Conservation (phyloP, 441 rosid species). For the Bocquillonia castaneifolia region DNA sequence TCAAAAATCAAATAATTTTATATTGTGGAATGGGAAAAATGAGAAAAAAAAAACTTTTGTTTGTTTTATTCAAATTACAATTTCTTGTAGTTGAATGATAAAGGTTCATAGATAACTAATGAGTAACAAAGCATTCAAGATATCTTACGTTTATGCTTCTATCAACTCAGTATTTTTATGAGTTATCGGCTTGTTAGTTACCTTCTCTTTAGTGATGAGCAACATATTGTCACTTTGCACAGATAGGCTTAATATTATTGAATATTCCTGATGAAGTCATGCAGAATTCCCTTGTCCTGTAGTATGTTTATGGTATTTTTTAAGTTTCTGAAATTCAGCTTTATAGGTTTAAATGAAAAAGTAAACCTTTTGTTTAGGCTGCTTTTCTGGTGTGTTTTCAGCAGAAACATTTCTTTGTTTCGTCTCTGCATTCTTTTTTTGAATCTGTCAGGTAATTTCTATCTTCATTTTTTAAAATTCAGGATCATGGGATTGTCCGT, state of each 20-base stretch:
- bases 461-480: slow-evolving; percentile 16
- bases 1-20: neutral
- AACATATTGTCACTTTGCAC: neutral
- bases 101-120: neutral
- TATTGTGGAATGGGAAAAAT: neutral
- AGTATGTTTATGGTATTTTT: neutral
- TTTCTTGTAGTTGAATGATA: neutral
- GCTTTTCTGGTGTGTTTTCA: neutral
- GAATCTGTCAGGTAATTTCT: neutral
- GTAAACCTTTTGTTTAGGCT: neutral
- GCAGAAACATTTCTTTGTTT: neutral
- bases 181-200: slow-evolving; percentile 4
- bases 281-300: neutral
- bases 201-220: neutral
- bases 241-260: neutral
- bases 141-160: too few relatives aligned
- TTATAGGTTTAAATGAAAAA: neutral
- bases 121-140: neutral
- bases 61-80: neutral
- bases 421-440: neutral
- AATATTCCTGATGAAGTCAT: slow-evolving; percentile 2
- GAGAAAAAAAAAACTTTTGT: neutral
- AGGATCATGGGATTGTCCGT: slow-evolving; percentile 80
- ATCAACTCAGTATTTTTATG: neutral
- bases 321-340: neutral